Base-by-base conservation (phyloP, 2,329 filamentous ascomycete species). In the Arthrobotrys megalospora region DNA sequence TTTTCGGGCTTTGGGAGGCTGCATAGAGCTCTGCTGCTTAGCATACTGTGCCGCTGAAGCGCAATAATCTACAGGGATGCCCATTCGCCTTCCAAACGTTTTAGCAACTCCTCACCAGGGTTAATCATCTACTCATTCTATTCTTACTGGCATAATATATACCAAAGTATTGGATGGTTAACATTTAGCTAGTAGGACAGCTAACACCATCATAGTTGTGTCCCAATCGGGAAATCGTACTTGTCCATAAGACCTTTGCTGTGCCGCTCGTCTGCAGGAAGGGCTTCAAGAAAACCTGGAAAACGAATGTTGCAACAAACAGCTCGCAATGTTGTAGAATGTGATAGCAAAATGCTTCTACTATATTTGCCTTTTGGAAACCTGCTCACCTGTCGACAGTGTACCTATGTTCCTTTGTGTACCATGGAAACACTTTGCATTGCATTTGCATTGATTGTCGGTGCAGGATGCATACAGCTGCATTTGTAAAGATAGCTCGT, bases 401-500 rank as follows among this genome's bases (percentile, higher is more conserved):
- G 41, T 45, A 45, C n/a, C 12, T 41, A 53, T 8, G 16, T 28
- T 60, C 36, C 8, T 60, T 32, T 32, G 19, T 48, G 55, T 60
- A 41, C 55, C 55, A 43, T 43, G 55, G 55, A 36, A 60, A 60
- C 34, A 43, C 24, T 60, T 28, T 43, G 55, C 55, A 60, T 28
- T 43, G 55, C 55, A 60, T 43, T 43, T 60, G 55, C 55, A 60
- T 60, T 60, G 19, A 60, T 43, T 10, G 11, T 43, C 55, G 19
- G 36, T 60, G 55, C 21, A 60, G 55, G 55, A 28, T 43, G 55
- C 55, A 60, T 43, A 43, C 3, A 21, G 19, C 10, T 60, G 19
- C 14, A 28, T 12, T 43, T 43, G 34, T 19, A 43, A 43, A 28
- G 55, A 60, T 43, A 60, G 5, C 53, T 41, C 53, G 53, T 43